Evolutionary conservation across 2,329 filamentous ascomycete genomes (phyloP).

Genomic region (Fusarium poae): DNA sequence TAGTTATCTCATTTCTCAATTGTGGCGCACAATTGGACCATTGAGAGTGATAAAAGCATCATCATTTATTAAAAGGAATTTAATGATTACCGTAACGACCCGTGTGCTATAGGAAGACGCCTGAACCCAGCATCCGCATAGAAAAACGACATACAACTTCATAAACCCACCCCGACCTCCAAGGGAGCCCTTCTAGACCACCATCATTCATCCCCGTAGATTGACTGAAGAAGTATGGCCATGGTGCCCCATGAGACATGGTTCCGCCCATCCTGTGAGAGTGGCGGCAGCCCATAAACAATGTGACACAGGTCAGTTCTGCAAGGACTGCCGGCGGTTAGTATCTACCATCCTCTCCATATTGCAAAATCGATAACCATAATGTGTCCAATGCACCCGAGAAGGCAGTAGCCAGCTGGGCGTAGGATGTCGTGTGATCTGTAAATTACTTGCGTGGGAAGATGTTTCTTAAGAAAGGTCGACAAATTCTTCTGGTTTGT

Average conservation of each 20-base stretch:
- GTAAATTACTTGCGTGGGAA: slow-evolving; percentile 66
- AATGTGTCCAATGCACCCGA: slow-evolving; percentile 71
- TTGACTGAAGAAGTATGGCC: slow-evolving; percentile 42
- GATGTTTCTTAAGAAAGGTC: slow-evolving; percentile 62
- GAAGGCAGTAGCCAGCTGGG: slow-evolving; percentile 62
- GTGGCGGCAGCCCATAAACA: slow-evolving; percentile 38
- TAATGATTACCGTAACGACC: slow-evolving; percentile 39
- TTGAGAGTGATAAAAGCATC: slow-evolving; percentile 36
- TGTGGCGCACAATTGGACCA: not conserved
- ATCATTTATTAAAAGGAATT: slow-evolving; percentile 43
- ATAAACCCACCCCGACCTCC: slow-evolving; percentile 32
- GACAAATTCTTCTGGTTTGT: slow-evolving; percentile 61
- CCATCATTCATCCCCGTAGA: slow-evolving; percentile 39
- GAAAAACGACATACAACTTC: slow-evolving; percentile 47
- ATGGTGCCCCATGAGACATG: slow-evolving; percentile 28
- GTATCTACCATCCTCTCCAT: slow-evolving; percentile 55
- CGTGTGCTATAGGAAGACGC: slow-evolving; percentile 32
- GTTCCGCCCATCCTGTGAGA: slow-evolving; percentile 25
- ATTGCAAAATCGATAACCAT: slow-evolving; percentile 73
- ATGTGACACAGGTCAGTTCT: slow-evolving; percentile 44
- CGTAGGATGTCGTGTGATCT: slow-evolving; percentile 70
- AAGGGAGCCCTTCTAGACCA: slow-evolving; percentile 35
- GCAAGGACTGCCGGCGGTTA: slow-evolving; percentile 41
- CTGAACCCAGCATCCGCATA: slow-evolving; percentile 32
- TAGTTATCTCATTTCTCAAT: not conserved